Conservation (phyloP, 495 filamentous ascomycete genomes). For the Acidiella bohemica region DNA sequence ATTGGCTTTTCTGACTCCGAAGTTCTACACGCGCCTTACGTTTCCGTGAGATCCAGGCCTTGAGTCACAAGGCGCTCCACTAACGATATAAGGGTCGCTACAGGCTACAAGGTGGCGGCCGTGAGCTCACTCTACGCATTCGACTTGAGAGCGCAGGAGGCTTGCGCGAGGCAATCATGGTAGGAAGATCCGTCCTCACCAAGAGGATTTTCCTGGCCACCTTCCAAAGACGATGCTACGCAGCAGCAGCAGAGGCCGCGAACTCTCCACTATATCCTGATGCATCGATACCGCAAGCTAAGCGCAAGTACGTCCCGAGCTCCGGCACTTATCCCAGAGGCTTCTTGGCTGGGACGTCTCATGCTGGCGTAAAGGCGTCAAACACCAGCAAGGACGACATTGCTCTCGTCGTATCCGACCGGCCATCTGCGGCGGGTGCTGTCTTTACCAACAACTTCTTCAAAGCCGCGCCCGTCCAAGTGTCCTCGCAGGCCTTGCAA, state of each 20-base stretch:
- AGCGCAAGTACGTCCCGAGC: slow-evolving; percentile 75
- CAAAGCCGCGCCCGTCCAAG: slow-evolving; percentile 85
- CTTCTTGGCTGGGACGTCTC: slow-evolving; percentile 72
- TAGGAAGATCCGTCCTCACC: neutral
- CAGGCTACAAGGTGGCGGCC: no score
- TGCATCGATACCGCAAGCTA: slow-evolving; percentile 27
- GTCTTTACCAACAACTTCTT: slow-evolving; percentile 99
- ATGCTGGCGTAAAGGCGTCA: slow-evolving; percentile 85
- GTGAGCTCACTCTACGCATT: no score
- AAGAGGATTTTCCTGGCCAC: slow-evolving; percentile 6
- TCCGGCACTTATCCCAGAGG: slow-evolving; percentile 78
- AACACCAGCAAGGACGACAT: slow-evolving; percentile 85
- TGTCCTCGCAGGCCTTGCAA: slow-evolving; percentile 58
- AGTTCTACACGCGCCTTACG: no score
- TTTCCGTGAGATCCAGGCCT: no score
- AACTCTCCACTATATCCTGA: no score
- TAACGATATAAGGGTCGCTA: no score
- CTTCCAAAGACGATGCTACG: slow-evolving; percentile 25
- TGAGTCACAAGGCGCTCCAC: no score
- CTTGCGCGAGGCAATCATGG: slow-evolving; percentile 16
- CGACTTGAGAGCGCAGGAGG: no score
- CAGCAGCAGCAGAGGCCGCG: slow-evolving; percentile 29
- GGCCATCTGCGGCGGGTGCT: slow-evolving; percentile 79
- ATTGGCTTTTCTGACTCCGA: no score
- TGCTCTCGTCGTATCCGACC: slow-evolving; percentile 73